Base-by-base conservation (phyloP, 2,329 filamentous ascomycete genomes). In the Claviceps sp. region DNA sequence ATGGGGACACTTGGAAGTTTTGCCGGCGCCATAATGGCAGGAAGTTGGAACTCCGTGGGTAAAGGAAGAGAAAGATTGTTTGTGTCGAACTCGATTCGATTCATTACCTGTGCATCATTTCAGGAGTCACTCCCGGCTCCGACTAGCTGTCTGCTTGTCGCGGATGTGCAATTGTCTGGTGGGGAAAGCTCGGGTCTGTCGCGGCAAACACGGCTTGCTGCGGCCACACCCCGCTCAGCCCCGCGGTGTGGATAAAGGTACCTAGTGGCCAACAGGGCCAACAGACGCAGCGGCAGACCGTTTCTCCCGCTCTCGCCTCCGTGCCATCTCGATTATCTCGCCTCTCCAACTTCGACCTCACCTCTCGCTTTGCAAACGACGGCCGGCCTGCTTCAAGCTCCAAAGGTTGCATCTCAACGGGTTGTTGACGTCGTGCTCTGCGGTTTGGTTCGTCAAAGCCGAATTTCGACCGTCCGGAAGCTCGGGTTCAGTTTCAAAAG, bases 121-220 rank as follows among this genome's bases (percentile, higher is more conserved):
- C 30, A 30, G 30, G 40, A 42, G 18, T 20, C 40, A 41, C 40
- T 41, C 6, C 16, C 13, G 9, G 20, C 40, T 34, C 18, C 18
- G 40, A 22, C 40, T n/a, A n/a, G n/a, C 9, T 42, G 40, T 42
- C n/a, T 42, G 8, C n/a, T 42, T 41, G 40, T 18, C 16, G 40
- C 40, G 40, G 40, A 41, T 4, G n/a, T 41, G 40, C 8, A 18
- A 41, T 41, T 8, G n/a, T 18, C n/a, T 41, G 40, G 50, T 47
- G 50, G 37, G 45, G 50, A n/a, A 47, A 13, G 20, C 24, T 47
- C 26, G 37, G 24, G 43, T 50, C 40, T 44, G 47, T 48, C 55
- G 58, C 56, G 57, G 58, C 58, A 53, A 58, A 56, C 56, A 54
- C 56, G 51, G 53, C 54, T 57, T 57, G 47, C 57, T 59, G 58